Base-by-base conservation (phyloP, 441 rosid genomes). In the Jatropha podagrica region DNA sequence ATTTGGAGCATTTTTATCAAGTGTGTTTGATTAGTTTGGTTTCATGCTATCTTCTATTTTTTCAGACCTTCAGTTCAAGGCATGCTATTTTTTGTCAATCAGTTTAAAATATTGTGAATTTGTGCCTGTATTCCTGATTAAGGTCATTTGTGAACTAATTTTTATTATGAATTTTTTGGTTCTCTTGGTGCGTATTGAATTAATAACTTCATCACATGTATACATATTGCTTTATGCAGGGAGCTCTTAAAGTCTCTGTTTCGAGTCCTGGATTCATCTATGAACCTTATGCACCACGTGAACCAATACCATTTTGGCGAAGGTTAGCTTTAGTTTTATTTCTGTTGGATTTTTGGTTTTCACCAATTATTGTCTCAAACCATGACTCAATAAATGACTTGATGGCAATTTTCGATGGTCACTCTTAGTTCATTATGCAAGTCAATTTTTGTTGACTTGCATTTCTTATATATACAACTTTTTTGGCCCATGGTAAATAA, bases 211-310 rank as follows among this genome's bases (percentile, higher is more conserved):
- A 74, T 67, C 48, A n/a, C 55, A 18, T 75, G 54, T 64, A 74
- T 60, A 51, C 69, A 18, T 79, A 8, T 58, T 81, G 61, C 59
- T 55, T 69, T 42, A 62, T 88, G 83, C 88, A 95, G 97, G 93
- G 91, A 37, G 85, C 91, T 51, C 84, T 90, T 79, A 82, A 87
- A 78, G 84, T 93, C 40, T 74, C 92, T 8, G 80, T 92, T 83
- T 85, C 87, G 7, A 95, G 97, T 82, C 97, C 98, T 66, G 99
- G 98, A 73, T 83, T 93, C 83, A 87, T 95, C 42, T 89, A 88
- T 82, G 98, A 93, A 77, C 96, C 97, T 65, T 95, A 92, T 81
- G 81, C 85, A 73, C 83, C 86, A 58, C 88, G 86, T 27, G 93
- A 89, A 80, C 81, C 80, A 51, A 88, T 95, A 74, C 73, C 98